phyloP scores from a whole-genome alignment of 768 basidiomycete species.

The Podaxis sp. region DNA sequence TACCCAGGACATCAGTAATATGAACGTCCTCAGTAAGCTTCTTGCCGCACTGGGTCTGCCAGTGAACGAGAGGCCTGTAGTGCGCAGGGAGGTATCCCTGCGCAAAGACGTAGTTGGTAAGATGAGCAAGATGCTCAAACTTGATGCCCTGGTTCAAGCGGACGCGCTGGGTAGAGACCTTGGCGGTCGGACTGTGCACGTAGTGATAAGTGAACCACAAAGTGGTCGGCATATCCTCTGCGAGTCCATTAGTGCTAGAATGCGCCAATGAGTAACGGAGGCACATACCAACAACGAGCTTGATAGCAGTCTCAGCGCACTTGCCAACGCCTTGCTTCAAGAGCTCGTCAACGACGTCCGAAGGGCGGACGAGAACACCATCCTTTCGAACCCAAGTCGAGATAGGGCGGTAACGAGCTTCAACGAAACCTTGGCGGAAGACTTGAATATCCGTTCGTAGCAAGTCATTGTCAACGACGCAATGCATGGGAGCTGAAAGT shows the following conservation, averaged over 20 bases:
- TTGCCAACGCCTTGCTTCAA: conserved; percentile 33
- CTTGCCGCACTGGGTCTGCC: conserved; percentile 35
- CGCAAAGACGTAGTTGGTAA: conserved; percentile 44
- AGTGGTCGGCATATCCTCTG: conserved; percentile 35
- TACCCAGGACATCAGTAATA: conserved; percentile 23
- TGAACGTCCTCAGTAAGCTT: conserved; percentile 21
- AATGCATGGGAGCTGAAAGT: conserved; percentile 8
- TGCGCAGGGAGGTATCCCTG: conserved; percentile 33
- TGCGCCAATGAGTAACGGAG: neutral
- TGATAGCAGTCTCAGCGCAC: conserved; percentile 39
- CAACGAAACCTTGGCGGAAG: conserved; percentile 43
- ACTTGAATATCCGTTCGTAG: conserved; percentile 17
- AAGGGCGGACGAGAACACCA: conserved; percentile 31
- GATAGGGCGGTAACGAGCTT: conserved; percentile 35
- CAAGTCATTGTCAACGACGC: neutral
- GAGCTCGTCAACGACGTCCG: conserved; percentile 30
- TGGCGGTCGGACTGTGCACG: conserved; percentile 24
- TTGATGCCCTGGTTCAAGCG: conserved; percentile 28
- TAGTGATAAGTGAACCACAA: conserved; percentile 45
- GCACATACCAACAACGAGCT: conserved; percentile 40
- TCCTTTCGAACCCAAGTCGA: conserved; percentile 42
- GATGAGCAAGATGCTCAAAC: conserved; percentile 37
- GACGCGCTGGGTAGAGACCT: conserved; percentile 37
- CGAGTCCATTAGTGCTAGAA: neutral
- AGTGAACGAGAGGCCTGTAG: conserved; percentile 33